These are phyloP conservation scores for Didymellaceae sp. DNA, from an alignment of 2,329 filamentous ascomycete species.

Conservation along the genomic window DNA sequence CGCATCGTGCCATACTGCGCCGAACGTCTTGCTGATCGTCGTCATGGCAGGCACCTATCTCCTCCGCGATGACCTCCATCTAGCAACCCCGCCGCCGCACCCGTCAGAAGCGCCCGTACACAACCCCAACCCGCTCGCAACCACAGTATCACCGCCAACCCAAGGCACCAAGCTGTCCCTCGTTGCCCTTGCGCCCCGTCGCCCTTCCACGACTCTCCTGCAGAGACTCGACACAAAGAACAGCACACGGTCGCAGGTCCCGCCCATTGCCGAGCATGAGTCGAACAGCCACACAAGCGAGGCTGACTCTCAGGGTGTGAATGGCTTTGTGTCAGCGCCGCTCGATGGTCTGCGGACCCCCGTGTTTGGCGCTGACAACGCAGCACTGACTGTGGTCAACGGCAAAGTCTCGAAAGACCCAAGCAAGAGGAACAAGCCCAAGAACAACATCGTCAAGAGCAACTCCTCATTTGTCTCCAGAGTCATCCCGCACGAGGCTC, in stretches of 20 bases:
- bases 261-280: constrained; percentile 56
- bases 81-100: constrained; percentile 93
- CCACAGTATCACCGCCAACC: constrained; percentile 81
- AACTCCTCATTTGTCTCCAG: constrained; percentile 98
- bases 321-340: constrained; percentile 43
- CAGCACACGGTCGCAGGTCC: constrained; percentile 51
- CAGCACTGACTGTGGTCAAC: constrained; percentile 66
- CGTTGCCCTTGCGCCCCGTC: constrained; percentile 68
- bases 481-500: constrained; percentile 85
- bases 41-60: constrained; percentile 76
- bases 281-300: constrained; percentile 54
- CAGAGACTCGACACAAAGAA: constrained; percentile 50
- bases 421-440: constrained; percentile 85
- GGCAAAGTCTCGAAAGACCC: constrained; percentile 71
- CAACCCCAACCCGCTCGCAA: constrained; percentile 91
- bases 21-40: constrained; percentile 22
- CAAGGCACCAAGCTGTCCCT: constrained; percentile 85
- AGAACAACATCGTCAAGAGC: constrained; percentile 98
- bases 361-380: constrained; percentile 86
- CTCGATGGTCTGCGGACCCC: constrained; percentile 54
- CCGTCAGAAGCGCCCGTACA: constrained; percentile 87
- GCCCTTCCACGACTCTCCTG: constrained; percentile 51
- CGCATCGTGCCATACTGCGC: not conserved
- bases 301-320: constrained; percentile 51
- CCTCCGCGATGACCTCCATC: constrained; percentile 86